These are phyloP conservation scores for Fusarium sarcochroum DNA, from an alignment of 2,329 filamentous ascomycete genomes.

Conservation along the genomic window DNA sequence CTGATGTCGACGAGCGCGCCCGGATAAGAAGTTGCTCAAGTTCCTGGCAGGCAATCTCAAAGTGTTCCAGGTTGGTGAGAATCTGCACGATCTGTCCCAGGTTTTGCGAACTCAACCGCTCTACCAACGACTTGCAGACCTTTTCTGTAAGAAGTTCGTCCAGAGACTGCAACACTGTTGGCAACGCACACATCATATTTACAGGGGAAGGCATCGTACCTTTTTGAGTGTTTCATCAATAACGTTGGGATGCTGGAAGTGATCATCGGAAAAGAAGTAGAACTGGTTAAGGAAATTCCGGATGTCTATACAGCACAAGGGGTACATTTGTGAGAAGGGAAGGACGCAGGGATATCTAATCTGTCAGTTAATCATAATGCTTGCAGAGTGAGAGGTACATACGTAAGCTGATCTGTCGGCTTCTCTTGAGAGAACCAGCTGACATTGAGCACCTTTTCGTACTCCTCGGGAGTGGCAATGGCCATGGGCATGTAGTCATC, in stretches of 20 bases:
- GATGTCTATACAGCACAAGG: conserved; percentile 97
- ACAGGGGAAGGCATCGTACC: conserved; percentile 56
- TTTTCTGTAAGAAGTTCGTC: conserved; percentile 94
- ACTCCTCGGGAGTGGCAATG: conserved; percentile 90
- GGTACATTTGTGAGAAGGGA: conserved; percentile 99
- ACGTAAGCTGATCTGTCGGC: conserved; percentile 80
- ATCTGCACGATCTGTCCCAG: conserved; percentile 98
- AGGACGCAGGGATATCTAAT: conserved; percentile 90
- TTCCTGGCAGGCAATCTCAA: conserved; percentile 92
- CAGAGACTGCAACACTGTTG: conserved; percentile 74
- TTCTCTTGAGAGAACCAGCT: conserved; percentile 96
- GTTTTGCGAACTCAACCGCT: conserved; percentile 91
- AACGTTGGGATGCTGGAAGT: conserved; percentile 89
- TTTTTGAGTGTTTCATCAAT: conserved; percentile 93
- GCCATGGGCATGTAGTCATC: conserved; percentile 99
- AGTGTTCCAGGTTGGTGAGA: conserved; percentile 96
- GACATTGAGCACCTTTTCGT: conserved; percentile 94
- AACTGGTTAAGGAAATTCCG: conserved; percentile 98
- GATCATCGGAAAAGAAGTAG: conserved; percentile 96
- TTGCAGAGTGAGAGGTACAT: conserved; percentile 51
- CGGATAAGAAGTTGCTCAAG: conserved; percentile 88
- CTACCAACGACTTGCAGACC: conserved; percentile 90
- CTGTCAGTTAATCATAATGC: conserved; percentile 15
- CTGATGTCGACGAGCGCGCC: conserved; percentile 84
- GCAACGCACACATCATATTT: background rate